Conservation (phyloP, 176 grass and related monocot genomes). For the Oryza rufipogon region DNA sequence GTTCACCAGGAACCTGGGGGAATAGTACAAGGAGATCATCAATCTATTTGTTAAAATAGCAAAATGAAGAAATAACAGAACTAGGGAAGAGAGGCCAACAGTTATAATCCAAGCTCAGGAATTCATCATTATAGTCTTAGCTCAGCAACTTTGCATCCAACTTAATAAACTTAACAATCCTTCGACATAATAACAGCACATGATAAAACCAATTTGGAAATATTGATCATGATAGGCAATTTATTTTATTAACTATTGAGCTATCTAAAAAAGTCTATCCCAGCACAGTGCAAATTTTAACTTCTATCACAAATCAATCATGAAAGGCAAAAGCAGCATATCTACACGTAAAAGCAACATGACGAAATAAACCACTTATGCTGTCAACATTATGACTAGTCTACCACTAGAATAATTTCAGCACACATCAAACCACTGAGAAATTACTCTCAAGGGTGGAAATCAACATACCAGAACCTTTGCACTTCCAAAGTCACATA, state of each 20-base stretch:
- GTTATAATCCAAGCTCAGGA: neutral
- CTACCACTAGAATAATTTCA: conserved; percentile 17
- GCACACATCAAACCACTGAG: neutral
- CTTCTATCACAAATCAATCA: conserved; percentile 1
- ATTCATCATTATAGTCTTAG: conserved; percentile 19
- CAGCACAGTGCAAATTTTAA: neutral
- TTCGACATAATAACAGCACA: neutral
- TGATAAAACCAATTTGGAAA: conserved; percentile 28
- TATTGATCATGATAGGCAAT: neutral
- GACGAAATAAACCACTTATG: neutral
- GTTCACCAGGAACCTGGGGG: conserved; percentile 55
- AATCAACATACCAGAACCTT: conserved; percentile 88
- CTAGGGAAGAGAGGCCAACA: neutral
- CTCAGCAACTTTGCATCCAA: neutral
- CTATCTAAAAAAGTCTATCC: neutral
- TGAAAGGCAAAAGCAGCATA: conserved; percentile 5
- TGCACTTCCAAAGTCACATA: conserved; percentile 99
- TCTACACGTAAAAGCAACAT: neutral
- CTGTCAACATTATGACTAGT: conserved; percentile 12
- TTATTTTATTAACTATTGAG: neutral
- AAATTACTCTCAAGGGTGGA: neutral
- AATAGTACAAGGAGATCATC: neutral
- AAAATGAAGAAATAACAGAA: neutral
- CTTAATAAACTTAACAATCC: neutral
- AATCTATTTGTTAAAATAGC: neutral